These are phyloP conservation scores for Pelargonium myrrhifolium DNA, from an alignment of 441 rosid genomes.

Conservation along the genomic window DNA sequence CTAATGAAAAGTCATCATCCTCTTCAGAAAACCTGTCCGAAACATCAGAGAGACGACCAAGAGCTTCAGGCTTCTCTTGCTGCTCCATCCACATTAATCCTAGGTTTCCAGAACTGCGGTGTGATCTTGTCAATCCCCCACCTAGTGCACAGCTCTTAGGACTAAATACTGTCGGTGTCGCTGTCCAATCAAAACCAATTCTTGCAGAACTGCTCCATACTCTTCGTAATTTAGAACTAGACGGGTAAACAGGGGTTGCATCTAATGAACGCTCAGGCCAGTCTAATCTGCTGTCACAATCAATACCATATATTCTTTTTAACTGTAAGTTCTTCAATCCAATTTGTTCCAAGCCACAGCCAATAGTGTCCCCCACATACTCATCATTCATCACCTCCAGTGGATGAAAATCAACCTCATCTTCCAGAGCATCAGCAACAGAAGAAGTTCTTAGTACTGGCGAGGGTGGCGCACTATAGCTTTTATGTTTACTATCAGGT, in stretches of 20 bases:
- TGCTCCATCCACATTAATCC: constrained; percentile 36
- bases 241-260: constrained; percentile 48
- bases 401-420: constrained; percentile 42
- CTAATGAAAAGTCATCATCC: constrained; percentile 36
- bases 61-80: constrained; percentile 35
- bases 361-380: constrained; percentile 19
- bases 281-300: constrained; percentile 39
- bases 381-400: constrained; percentile 39
- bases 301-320: constrained; percentile 43
- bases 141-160: constrained; percentile 30
- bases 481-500: constrained; percentile 54
- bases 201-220: constrained; percentile 66
- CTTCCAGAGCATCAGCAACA: constrained; percentile 64
- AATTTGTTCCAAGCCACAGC: constrained; percentile 22
- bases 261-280: constrained; percentile 89
- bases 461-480: constrained; percentile 89
- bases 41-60: constrained; percentile 29
- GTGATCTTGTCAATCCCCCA: constrained; percentile 53
- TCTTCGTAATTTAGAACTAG: constrained; percentile 49
- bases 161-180: constrained; percentile 30
- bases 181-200: constrained; percentile 46
- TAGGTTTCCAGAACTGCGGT: constrained; percentile 62
- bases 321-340: constrained; percentile 31
- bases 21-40: constrained; percentile 42
- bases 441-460: constrained; percentile 69